Conservation (phyloP, 1,139 yeast genomes). For the Yamadazyma sp. region DNA sequence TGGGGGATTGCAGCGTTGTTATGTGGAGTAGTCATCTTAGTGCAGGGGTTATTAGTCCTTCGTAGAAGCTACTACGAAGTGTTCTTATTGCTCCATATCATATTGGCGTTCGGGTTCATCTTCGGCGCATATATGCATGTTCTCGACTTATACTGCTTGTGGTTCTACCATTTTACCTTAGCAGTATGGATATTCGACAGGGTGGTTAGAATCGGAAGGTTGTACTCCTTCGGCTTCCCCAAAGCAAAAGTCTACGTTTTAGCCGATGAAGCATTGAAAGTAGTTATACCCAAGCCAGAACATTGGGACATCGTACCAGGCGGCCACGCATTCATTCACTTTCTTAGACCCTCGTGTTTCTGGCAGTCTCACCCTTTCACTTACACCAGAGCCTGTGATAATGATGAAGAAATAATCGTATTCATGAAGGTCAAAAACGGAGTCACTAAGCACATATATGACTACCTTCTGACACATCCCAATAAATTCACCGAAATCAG, state of each 20-base stretch:
- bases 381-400: slow-evolving; percentile 24
- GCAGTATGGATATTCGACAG: slow-evolving; percentile 70
- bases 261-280: slow-evolving; percentile 44
- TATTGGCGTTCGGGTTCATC: slow-evolving; percentile 55
- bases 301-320: slow-evolving; percentile 49
- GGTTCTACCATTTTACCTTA: slow-evolving; percentile 51
- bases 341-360: slow-evolving; percentile 51
- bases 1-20: slow-evolving; percentile 53
- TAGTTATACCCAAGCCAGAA: slow-evolving; percentile 38
- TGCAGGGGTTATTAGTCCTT: slow-evolving; percentile 51
- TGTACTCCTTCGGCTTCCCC: slow-evolving; percentile 50
- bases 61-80: slow-evolving; percentile 63
- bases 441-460: slow-evolving; percentile 31
- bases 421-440: slow-evolving; percentile 44
- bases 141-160: slow-evolving; percentile 44
- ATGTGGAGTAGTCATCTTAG: slow-evolving; percentile 35
- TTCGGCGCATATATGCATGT: slow-evolving; percentile 65
- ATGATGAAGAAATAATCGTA: slow-evolving; percentile 32
- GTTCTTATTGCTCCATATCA: slow-evolving; percentile 61
- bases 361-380: slow-evolving; percentile 80
- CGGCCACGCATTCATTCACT: slow-evolving; percentile 62
- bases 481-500: slow-evolving; percentile 25
- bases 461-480: slow-evolving; percentile 25
- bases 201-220: slow-evolving; percentile 47
- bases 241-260: slow-evolving; percentile 50